These are phyloP conservation scores for Asclepias syriaca DNA, from an alignment of 257 asterid genomes.

Conservation along the genomic window DNA sequence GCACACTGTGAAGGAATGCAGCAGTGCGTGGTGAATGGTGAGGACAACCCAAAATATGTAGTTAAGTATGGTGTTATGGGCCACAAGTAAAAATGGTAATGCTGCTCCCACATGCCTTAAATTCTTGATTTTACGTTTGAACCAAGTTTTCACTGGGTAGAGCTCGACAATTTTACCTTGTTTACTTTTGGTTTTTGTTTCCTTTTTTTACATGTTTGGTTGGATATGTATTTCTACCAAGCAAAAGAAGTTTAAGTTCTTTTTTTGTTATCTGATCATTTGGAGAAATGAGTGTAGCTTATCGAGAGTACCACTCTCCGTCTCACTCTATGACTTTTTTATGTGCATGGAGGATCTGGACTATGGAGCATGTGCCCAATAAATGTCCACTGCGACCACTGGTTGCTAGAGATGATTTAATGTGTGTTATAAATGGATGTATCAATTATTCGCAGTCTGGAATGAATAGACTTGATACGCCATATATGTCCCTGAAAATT, in stretches of 20 bases:
- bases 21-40: too few relatives aligned
- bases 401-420: conserved; percentile 36
- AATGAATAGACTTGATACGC: conserved; percentile 4
- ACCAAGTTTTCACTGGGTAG: neutral
- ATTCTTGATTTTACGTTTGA: neutral
- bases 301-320: neutral
- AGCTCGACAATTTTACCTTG: neutral
- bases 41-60: neutral
- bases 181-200: too few relatives aligned
- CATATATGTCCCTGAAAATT: neutral
- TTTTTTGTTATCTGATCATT: neutral
- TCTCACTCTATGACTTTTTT: neutral
- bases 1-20: neutral
- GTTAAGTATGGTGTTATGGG: neutral
- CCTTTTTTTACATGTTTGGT: neutral
- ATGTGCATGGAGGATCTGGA: conserved; percentile 11
- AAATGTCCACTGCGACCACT: conserved; percentile 38
- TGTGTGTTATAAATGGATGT: conserved; percentile 28
- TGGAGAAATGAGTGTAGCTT: neutral
- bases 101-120: neutral
- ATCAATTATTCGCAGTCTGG: conserved; percentile 14
- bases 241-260: neutral
- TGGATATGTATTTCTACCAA: too few relatives aligned
- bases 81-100: neutral
- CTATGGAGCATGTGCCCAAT: conserved; percentile 40